A percentile compares a stretch with the other conserved stretches of the same genome.
These are phyloP conservation scores for Erodium moschatum DNA, from an alignment of 441 rosid species.

Conservation along the genomic window DNA sequence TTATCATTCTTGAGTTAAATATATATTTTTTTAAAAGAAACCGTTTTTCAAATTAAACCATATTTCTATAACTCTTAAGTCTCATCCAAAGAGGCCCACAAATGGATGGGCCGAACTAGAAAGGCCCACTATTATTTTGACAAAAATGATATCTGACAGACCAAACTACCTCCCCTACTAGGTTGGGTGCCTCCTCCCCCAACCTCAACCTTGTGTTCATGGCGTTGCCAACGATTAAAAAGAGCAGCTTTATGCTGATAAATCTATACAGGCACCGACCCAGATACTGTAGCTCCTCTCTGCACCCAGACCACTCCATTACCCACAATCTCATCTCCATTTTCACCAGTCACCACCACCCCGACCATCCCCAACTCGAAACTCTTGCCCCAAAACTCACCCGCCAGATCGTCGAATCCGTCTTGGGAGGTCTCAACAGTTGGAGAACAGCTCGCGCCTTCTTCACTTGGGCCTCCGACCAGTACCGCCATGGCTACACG, in stretches of 20 bases:
- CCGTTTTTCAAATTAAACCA: no score
- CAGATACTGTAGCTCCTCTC: slow-evolving; percentile 15
- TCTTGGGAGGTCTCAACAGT: slow-evolving; percentile 38
- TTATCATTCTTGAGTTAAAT: no score
- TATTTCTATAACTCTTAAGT: no score
- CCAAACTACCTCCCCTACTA: no score
- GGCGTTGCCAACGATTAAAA: slow-evolving; percentile 2
- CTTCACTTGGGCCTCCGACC: slow-evolving; percentile 66
- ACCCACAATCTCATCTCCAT: slow-evolving; percentile 24
- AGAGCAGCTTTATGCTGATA: neutral
- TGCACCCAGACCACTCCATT: slow-evolving; percentile 25
- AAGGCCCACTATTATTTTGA: neutral
- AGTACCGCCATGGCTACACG: slow-evolving; percentile 44
- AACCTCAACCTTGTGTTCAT: neutral
- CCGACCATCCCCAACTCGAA: slow-evolving; percentile 37
- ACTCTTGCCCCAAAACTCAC: slow-evolving; percentile 46
- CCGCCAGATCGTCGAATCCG: slow-evolving; percentile 63
- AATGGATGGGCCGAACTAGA: neutral
- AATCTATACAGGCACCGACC: neutral
- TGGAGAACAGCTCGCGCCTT: slow-evolving; percentile 52
- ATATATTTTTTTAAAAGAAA: no score
- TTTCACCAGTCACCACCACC: slow-evolving; percentile 33
- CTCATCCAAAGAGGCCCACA: no score
- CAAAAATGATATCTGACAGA: neutral
- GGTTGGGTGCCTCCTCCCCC: neutral